Evolutionary conservation across 768 basidiomycete genomes (phyloP).

Genomic region (Mrakia frigida): DNA sequence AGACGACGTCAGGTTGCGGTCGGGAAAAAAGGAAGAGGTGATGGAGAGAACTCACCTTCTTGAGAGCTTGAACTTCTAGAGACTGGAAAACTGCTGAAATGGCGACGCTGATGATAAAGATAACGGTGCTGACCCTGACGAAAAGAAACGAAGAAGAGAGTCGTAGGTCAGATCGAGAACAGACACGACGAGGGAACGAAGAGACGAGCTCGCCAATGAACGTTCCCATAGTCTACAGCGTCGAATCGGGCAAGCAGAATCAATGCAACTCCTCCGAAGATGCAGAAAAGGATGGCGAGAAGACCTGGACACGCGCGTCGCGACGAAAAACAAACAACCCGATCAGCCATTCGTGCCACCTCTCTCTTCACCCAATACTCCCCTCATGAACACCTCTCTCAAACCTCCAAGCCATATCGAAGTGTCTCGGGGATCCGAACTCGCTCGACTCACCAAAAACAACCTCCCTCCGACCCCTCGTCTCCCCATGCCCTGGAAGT

Average conservation of each 20-base stretch:
- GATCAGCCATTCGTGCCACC: too few relatives aligned
- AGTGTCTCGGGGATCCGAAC: too few relatives aligned
- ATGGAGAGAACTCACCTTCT: not conserved
- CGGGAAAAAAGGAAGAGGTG: not conserved
- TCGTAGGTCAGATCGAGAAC: not conserved
- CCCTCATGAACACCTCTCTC: too few relatives aligned
- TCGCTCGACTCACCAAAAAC: conserved; percentile 43
- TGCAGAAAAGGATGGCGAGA: conserved; percentile 43
- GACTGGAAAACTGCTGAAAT: conserved; percentile 45
- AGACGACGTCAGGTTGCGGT: not conserved
- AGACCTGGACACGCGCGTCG: conserved; percentile 36
- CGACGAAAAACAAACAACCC: not conserved
- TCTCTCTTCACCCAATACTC: too few relatives aligned
- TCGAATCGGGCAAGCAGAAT: conserved; percentile 39
- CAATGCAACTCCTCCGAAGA: conserved; percentile 42
- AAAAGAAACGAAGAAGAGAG: too few relatives aligned
- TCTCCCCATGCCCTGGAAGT: conserved; percentile 42
- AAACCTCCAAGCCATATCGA: too few relatives aligned
- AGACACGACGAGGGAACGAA: too few relatives aligned
- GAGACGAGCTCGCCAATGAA: conserved; percentile 35
- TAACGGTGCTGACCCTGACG: conserved; percentile 33
- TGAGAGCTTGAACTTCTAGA: conserved; percentile 40
- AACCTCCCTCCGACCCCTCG: conserved; percentile 36
- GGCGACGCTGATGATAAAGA: conserved; percentile 46
- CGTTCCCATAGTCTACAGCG: conserved; percentile 36